Evolutionary conservation across 352 stramenopile genomes (phyloP), one percentile per base, ranked within the genome.

Genomic region (Discostella stelligera): DNA sequence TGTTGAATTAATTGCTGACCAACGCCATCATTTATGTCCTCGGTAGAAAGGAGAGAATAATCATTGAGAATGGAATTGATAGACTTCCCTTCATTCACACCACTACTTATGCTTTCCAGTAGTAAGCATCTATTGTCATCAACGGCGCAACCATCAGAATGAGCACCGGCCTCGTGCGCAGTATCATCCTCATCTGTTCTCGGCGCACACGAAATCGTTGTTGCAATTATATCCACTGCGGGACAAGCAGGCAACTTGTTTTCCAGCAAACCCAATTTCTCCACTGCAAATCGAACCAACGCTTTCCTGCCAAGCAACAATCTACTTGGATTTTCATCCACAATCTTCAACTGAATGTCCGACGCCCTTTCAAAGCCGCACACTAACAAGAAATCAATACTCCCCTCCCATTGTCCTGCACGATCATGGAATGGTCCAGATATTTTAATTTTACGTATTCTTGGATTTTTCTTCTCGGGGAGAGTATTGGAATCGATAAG

Each of bases 401-500:
- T 66, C 30, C 77, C 77, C 23, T 78, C 67, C 54, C 56, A 79
- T 41, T 64, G 46, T 13, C 72, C 77, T 2, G 63, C 67, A 20
- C 77, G 66, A 25, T 72, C 71, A 41, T 66, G 66, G 56, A 85
- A 85, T 18, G 71, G 41, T 66, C 80, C 80, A 4, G 20, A 20
- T 0, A 79, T 54, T 67, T 85, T 85, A 27, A 85, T 82, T 55
- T 78, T 82, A 8, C 77, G 58, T 11, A 77, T 13, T 65, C 77
- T 82, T 2, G 62, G 32, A 63, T 85, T 85, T 13, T 30, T 46
- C 6, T 58, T 58, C 11, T 58, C 49, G 50, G 11, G 20, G n/a
- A 27, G 32, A 32, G 44, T 11, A 9, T 48, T 21, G 3, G 74
- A 69, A 32, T 90, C 79, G 39, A 79, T 50, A 10, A 91, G 44